phyloP scores from a whole-genome alignment of 169 alveolate genomes.

The Plasmodium yoelii region DNA sequence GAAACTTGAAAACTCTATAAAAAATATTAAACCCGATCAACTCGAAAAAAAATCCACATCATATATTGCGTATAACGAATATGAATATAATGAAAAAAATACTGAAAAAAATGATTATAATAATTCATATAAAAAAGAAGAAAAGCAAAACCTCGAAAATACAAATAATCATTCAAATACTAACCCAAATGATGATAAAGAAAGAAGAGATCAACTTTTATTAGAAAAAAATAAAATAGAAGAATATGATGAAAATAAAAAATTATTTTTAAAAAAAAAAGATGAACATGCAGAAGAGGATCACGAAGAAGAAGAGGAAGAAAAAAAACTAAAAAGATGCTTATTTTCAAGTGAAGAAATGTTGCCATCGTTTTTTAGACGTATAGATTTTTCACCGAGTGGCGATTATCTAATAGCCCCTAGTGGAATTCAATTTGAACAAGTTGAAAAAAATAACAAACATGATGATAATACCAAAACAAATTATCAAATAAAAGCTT shows the following conservation, averaged over 20 bases:
- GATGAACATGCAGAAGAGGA: conserved; percentile 46
- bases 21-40: conserved; percentile 67
- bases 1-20: conserved; percentile 80
- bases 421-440: conserved; percentile 87
- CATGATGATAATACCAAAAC: conserved; percentile 55
- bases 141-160: neutral
- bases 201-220: neutral
- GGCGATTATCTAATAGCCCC: conserved; percentile 91
- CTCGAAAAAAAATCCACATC: conserved; percentile 51
- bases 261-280: conserved; percentile 5
- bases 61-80: conserved; percentile 36
- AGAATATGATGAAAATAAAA: conserved; percentile 37
- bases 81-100: conserved; percentile 37
- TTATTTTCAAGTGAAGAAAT: conserved; percentile 89
- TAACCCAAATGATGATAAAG: conserved; percentile 12
- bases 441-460: conserved; percentile 58
- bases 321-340: conserved; percentile 76
- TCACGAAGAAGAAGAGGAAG: conserved; percentile 68
- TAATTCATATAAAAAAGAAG: conserved; percentile 19
- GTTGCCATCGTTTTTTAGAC: conserved; percentile 89
- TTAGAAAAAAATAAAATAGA: conserved; percentile 9
- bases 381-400: conserved; percentile 93
- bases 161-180: neutral
- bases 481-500: conserved; percentile 54
- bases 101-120: conserved; percentile 14